Conservation (phyloP, 75 land plant species). For the Selaginella moellendorffii region DNA sequence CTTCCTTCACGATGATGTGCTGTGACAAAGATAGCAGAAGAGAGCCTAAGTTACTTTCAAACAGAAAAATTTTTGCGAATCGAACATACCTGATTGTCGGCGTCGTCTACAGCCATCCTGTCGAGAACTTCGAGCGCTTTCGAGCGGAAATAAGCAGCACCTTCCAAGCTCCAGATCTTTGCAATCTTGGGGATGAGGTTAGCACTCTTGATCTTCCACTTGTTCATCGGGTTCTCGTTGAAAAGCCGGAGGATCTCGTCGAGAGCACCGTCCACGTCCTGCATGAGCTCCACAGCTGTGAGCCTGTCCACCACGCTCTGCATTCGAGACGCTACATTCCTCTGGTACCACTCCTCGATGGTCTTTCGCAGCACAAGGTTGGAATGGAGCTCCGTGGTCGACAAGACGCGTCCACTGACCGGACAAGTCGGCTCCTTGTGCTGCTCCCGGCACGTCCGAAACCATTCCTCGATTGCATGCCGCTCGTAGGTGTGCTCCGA, state of each 20-base stretch:
- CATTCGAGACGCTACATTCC: constrained; percentile 36
- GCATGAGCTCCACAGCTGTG: too few species aligned
- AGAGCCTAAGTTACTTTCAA: not conserved
- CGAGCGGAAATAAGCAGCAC: constrained; percentile 24
- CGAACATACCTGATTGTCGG: constrained; percentile 37
- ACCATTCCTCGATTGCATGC: constrained; percentile 45
- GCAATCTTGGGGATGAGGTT: constrained; percentile 32
- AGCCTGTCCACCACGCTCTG: too few species aligned
- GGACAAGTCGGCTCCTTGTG: constrained; percentile 43
- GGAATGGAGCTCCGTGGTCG: constrained; percentile 24
- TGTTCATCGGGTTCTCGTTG: constrained; percentile 27
- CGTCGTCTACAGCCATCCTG: constrained; percentile 29
- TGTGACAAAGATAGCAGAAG: constrained; percentile 5
- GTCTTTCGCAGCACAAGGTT: constrained; percentile 39
- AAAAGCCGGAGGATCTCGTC: constrained; percentile 31
- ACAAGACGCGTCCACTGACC: constrained; percentile 34
- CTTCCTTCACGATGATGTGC: constrained; percentile 35
- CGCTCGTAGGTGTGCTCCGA: constrained; percentile 38
- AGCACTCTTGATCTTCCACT: constrained; percentile 26
- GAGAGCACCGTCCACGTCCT: constrained; percentile 19
- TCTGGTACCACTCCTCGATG: constrained; percentile 44
- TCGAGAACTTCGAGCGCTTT: constrained; percentile 30
- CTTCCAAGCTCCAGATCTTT: constrained; percentile 19
- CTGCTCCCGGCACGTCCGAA: constrained; percentile 33
- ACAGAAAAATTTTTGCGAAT: not conserved